A percentile compares a stretch with the other conserved stretches of the same genome.
phyloP scores from a whole-genome alignment of 805 yeast genomes.

The Saccharomyces kudriavzevii region DNA sequence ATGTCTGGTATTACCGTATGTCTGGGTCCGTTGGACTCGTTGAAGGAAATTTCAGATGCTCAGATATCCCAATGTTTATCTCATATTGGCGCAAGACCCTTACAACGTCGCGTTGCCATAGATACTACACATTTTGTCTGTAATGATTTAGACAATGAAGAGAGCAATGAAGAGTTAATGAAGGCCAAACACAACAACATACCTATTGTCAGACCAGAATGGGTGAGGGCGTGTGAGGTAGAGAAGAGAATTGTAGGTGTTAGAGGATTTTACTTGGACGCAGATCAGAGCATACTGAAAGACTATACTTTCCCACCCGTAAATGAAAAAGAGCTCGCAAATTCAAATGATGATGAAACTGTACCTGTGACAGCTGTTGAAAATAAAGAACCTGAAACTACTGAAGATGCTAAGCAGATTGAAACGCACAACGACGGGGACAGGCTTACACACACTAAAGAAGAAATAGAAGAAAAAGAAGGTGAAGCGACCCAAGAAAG shows the following conservation, averaged over 20 bases:
- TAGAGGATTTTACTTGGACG: constrained; percentile 68
- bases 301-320: constrained; percentile 36
- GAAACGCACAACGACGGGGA: constrained; percentile 1
- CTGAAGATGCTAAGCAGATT: background rate
- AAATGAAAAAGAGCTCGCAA: constrained; percentile 1
- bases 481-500: background rate
- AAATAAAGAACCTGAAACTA: background rate
- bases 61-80: constrained; percentile 58
- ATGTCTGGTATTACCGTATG: constrained; percentile 87
- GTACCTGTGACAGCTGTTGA: background rate
- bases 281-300: constrained; percentile 37
- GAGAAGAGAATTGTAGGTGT: constrained; percentile 92
- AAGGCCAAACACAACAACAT: constrained; percentile 80
- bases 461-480: background rate
- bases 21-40: constrained; percentile 66
- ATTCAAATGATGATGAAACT: background rate
- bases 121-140: constrained; percentile 93
- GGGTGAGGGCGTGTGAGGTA: constrained; percentile 88
- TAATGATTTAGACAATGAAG: constrained; percentile 25
- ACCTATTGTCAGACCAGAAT: constrained; percentile 92
- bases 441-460: background rate
- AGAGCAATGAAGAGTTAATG: constrained; percentile 45
- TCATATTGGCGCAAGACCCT: constrained; percentile 75
- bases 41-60: constrained; percentile 36
- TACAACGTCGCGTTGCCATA: constrained; percentile 64